Evolutionary conservation across 2,329 filamentous ascomycete species (phyloP).

Genomic region (Monilinia polystroma): DNA sequence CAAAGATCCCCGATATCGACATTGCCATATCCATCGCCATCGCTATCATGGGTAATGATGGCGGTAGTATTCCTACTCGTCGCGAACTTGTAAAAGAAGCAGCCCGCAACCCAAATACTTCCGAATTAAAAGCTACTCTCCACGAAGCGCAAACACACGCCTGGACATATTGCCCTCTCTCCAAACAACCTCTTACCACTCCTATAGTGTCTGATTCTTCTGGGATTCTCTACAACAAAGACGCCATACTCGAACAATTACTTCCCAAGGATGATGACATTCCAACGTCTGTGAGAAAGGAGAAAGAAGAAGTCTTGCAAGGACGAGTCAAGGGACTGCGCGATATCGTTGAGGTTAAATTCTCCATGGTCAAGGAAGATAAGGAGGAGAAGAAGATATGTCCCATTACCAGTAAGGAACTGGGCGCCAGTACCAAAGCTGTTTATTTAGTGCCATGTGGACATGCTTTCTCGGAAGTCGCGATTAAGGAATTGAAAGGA

Average conservation of each 20-base stretch:
- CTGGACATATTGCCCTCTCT: constrained; percentile 88
- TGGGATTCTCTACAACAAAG: constrained; percentile 92
- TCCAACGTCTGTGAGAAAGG: constrained; percentile 44
- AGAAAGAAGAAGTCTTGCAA: constrained; percentile 61
- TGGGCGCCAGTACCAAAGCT: constrained; percentile 75
- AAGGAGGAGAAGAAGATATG: constrained; percentile 69
- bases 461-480: constrained; percentile 86
- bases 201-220: constrained; percentile 77
- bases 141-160: constrained; percentile 81
- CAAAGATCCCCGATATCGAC: not conserved
- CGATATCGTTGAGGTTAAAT: constrained; percentile 84
- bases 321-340: constrained; percentile 73
- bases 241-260: constrained; percentile 73
- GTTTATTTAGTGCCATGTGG: constrained; percentile 94
- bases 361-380: constrained; percentile 51
- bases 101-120: constrained; percentile 75
- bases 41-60: constrained; percentile 85
- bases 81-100: constrained; percentile 95
- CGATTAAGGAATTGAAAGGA: constrained; percentile 77
- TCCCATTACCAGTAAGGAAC: constrained; percentile 80
- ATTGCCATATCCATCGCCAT: no score
- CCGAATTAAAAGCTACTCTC: constrained; percentile 84
- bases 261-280: constrained; percentile 53
- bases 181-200: constrained; percentile 65
- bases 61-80: constrained; percentile 91